phyloP scores from a whole-genome alignment of 2,329 filamentous ascomycete genomes.

The Fusarium subglutinans region DNA sequence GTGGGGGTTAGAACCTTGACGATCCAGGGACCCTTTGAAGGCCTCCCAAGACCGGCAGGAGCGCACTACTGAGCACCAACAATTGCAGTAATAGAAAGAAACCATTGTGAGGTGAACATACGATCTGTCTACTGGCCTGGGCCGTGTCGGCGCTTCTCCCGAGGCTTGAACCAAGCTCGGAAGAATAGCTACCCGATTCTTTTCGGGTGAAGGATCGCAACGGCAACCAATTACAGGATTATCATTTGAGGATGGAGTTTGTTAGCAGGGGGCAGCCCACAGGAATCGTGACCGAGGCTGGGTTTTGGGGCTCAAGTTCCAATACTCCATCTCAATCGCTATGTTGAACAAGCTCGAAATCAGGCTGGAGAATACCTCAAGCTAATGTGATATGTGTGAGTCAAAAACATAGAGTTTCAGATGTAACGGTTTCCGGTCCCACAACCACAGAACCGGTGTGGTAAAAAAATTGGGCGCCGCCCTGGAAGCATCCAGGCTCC shows the following conservation, averaged over 20 bases:
- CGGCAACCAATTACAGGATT: background rate
- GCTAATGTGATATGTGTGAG: conserved; percentile 33
- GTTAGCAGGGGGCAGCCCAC: background rate
- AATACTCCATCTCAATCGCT: background rate
- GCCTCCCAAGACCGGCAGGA: conserved; percentile 7
- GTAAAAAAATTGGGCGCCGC: conserved; percentile 17
- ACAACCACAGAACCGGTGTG: conserved; percentile 28
- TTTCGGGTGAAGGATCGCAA: background rate
- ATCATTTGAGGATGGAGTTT: background rate
- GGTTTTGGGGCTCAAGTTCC: conserved; percentile 19
- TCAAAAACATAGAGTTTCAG: conserved; percentile 29
- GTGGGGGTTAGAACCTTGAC: conserved; percentile 40
- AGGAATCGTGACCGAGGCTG: conserved; percentile 22
- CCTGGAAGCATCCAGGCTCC: conserved; percentile 10
- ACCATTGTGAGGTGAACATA: conserved; percentile 32
- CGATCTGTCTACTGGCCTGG: conserved; percentile 27
- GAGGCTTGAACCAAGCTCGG: conserved; percentile 17
- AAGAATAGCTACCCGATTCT: conserved; percentile 7
- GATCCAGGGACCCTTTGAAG: conserved; percentile 31
- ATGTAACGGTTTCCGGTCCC: conserved; percentile 37
- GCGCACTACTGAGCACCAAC: conserved; percentile 29
- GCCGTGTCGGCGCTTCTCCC: conserved; percentile 9
- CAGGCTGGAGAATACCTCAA: conserved; percentile 9
- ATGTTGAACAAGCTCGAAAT: background rate
- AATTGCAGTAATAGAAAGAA: conserved; percentile 11